A percentile compares a stretch with the other conserved stretches of the same genome.
phyloP scores from a whole-genome alignment of 2,329 filamentous ascomycete species.

The Monosporascus sp. region DNA sequence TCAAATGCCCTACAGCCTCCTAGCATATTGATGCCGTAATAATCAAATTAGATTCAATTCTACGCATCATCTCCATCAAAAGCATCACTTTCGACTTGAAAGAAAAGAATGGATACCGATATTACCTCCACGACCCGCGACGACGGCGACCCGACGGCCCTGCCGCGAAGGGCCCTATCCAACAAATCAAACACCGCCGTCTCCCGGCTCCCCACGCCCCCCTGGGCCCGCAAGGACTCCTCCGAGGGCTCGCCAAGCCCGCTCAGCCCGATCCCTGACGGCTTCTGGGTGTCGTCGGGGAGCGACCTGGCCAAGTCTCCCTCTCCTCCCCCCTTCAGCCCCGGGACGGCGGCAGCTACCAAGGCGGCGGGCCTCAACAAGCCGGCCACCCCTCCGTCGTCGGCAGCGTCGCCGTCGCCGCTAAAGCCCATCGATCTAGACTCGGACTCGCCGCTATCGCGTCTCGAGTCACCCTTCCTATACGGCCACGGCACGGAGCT shows the following conservation, averaged over 20 bases:
- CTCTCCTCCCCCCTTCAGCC: background rate
- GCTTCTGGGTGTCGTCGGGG: slow-evolving; percentile 26
- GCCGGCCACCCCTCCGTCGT: slow-evolving; percentile 8
- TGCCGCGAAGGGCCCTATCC: slow-evolving; percentile 16
- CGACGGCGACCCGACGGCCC: slow-evolving; percentile 1
- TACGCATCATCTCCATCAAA: background rate
- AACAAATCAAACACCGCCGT: slow-evolving; percentile 19
- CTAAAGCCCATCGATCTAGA: slow-evolving; percentile 15
- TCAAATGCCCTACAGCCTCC: background rate
- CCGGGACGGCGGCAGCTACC: too few relatives aligned
- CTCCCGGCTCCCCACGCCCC: slow-evolving; percentile 10
- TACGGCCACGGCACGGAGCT: slow-evolving; percentile 36
- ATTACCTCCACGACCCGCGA: background rate
- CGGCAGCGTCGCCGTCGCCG: slow-evolving; percentile 5
- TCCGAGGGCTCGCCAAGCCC: slow-evolving; percentile 31
- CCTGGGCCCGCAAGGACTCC: slow-evolving; percentile 31
- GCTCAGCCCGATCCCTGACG: slow-evolving; percentile 33
- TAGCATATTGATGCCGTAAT: background rate
- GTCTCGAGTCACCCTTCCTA: slow-evolving; percentile 27
- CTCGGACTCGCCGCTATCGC: slow-evolving; percentile 24
- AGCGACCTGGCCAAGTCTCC: slow-evolving; percentile 21
- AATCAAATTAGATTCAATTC: too few relatives aligned
- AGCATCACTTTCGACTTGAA: slow-evolving; percentile 8
- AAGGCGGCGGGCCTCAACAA: too few relatives aligned
- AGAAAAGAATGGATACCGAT: slow-evolving; percentile 1